These are phyloP conservation scores for Tolypocladium endophyticum DNA, from an alignment of 2,329 filamentous ascomycete genomes.

Conservation along the genomic window DNA sequence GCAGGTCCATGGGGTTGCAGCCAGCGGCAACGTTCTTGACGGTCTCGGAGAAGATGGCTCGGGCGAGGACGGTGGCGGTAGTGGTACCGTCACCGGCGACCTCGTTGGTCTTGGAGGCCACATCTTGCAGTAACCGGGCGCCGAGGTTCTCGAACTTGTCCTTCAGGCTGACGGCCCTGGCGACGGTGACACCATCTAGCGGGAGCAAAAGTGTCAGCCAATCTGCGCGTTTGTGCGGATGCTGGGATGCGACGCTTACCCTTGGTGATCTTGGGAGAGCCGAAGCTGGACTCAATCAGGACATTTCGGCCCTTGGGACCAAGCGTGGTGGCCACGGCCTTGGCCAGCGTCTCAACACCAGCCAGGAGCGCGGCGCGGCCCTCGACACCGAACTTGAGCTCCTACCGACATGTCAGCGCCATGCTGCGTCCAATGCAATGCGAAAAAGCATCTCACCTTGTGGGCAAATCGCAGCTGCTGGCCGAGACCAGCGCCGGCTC, in stretches of 20 bases:
- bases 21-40: constrained; percentile 99
- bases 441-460: constrained; percentile 54
- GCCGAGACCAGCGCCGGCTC: constrained; percentile 53
- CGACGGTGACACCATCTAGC: constrained; percentile 77
- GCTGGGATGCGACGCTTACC: constrained; percentile 42
- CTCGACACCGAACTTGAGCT: constrained; percentile 97
- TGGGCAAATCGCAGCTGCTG: constrained; percentile 95
- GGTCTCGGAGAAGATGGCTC: constrained; percentile 98
- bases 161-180: constrained; percentile 82
- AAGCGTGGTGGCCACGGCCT: constrained; percentile 89
- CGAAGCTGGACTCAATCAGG: constrained; percentile 95
- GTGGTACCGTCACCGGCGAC: constrained; percentile 97
- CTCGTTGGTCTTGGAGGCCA: constrained; percentile 99
- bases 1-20: constrained; percentile 99
- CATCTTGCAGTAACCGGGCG: constrained; percentile 91
- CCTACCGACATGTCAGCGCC: constrained; percentile 37
- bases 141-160: constrained; percentile 99
- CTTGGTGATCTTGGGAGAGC: constrained; percentile 99
- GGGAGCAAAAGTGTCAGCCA: not conserved
- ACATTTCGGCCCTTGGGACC: constrained; percentile 98
- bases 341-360: constrained; percentile 94
- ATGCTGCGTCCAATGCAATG: not conserved
- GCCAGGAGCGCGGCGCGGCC: constrained; percentile 77
- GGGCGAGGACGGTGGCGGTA: constrained; percentile 91
- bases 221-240: not conserved